Evolutionary conservation across 2,329 filamentous ascomycete genomes (phyloP).

Genomic region (Ascochyta pisi): DNA sequence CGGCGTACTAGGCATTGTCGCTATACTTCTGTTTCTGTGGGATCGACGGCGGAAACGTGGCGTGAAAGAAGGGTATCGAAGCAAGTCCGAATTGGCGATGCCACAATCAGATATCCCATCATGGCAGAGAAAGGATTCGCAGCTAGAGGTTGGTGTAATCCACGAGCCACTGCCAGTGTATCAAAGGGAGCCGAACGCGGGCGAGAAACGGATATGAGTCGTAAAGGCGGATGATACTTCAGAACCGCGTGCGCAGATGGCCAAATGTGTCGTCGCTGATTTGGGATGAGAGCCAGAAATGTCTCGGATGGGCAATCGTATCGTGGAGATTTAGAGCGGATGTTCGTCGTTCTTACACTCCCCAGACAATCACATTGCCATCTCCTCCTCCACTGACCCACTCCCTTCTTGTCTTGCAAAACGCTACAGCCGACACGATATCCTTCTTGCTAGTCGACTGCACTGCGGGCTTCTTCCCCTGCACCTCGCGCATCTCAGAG

Average conservation of each 20-base stretch:
- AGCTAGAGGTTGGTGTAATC: conserved; percentile 16
- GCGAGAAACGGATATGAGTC: not conserved
- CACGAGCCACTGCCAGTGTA: conserved; percentile 21
- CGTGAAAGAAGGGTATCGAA: conserved; percentile 3
- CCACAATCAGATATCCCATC: not conserved
- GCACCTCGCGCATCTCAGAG: conserved; percentile 40
- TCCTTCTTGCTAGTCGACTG: conserved; percentile 49
- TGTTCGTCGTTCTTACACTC: conserved; percentile 20
- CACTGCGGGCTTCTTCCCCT: conserved; percentile 39
- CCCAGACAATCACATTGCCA: conserved; percentile 51
- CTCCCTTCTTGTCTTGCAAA: conserved; percentile 54
- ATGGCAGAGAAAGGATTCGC: not conserved
- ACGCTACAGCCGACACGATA: conserved; percentile 57
- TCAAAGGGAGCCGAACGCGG: conserved; percentile 1
- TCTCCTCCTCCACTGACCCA: conserved; percentile 60
- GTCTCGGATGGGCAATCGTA: too few species aligned
- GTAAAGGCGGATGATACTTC: not conserved
- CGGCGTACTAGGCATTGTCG: conserved; percentile 6
- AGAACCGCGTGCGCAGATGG: too few species aligned
- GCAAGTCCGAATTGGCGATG: not conserved
- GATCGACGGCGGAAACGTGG: conserved; percentile 7
- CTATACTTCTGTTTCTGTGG: conserved; percentile 3
- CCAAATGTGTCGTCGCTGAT: not conserved
- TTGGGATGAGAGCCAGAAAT: not conserved
- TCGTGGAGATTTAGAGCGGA: not conserved